Evolutionary conservation across 345 rosid species (phyloP), one percentile per base, ranked within the genome.

Genomic region (Corchorus olitorius): DNA sequence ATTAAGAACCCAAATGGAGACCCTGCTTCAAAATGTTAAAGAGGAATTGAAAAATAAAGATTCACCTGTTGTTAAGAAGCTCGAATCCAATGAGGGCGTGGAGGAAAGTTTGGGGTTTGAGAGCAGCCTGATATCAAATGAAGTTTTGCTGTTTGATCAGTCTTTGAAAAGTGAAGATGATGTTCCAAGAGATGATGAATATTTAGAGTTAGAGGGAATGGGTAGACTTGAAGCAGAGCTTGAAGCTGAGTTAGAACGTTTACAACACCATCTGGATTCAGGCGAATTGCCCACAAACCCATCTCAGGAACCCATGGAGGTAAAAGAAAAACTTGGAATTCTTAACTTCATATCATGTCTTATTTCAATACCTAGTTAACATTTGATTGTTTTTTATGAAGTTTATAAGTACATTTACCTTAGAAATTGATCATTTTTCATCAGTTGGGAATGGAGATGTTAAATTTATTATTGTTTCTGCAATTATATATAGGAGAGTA

Each of bases 191-290:
- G 73, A 39, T 34, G 84, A 75, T 20, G 85, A 82, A 75, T 77
- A 65, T 81, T 35, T 52, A 1, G 86, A 78, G 46, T 27, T 52
- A 1, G 86, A 78, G 46, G 95, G 86, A 62, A 89, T 87, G 87
- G 85, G 86, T 76, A 83, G 75, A 66, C 92, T 92, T 35, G 93
- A 88, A 84, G 94, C 88, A 11, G 97, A 94, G 83, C 92, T 94
- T 33, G 87, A 90, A 84, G 90, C 83, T 3, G 94, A 92, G 82
- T 81, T 91, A 48, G 86, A 92, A 69, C 85, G 76, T 66, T 80
- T 92, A 75, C 94, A 89, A 77, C 82, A 79, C 75, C 84, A 84
- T 58, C 82, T 89, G 81, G 87, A 84, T 78, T 69, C 72, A 6
- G 92, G 82, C 43, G 75, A 46, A 45, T 69, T 50, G 61, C 34